Base-by-base conservation (phyloP, 371 early-diverging fungal genomes). In the Rhizopus delemar region DNA sequence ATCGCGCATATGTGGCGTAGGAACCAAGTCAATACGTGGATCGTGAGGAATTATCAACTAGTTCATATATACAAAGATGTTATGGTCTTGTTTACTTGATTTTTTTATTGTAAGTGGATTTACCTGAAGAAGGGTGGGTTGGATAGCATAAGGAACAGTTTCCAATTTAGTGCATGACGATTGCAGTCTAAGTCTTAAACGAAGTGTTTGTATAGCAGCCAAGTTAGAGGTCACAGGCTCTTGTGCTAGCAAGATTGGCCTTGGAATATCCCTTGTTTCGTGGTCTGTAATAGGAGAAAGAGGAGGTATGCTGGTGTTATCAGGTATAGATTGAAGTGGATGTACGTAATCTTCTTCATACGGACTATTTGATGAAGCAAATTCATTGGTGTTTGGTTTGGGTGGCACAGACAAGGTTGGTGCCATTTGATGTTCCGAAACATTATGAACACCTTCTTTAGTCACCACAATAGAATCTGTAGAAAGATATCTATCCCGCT, bases 1-100 rank as follows among this genome's bases (percentile, higher is more conserved):
- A 31, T 83, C 86, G 28, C 86, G 75, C 68, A 85, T 78, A 48
- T 81, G 80, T n/a, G 79, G 73, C 12, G 82, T 80, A 4, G 86
- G 83, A 45, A 85, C 75, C 39, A 83, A 60, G 51, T 85, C 85
- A 45, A 85, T 85, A 16, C 85, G 78, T 8, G 85, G 71, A 46
- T 85, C 85, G 54, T 85, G 85, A 15, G 86, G 84, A 45, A 83
- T 68, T 7, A 78, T 75, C 28, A 77, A 62, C 77, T 80, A 53
- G 13, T 22, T 57, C 28, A 41, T 2, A 22, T 22, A 22, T 22
- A 22, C 22, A 53, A 41, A 46, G 39, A 33, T 5, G 32, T 62
- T 54, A 59, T 41, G 22, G 22, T 51, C 49, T 34, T n/a, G 33
- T 46, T 29, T 22, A 34, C 31, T 16, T 38, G 34, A 8, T 16